Evolutionary conservation across 768 basidiomycete genomes (phyloP), one percentile per base, ranked within the genome.

Genomic region (Mycena alexandri): DNA sequence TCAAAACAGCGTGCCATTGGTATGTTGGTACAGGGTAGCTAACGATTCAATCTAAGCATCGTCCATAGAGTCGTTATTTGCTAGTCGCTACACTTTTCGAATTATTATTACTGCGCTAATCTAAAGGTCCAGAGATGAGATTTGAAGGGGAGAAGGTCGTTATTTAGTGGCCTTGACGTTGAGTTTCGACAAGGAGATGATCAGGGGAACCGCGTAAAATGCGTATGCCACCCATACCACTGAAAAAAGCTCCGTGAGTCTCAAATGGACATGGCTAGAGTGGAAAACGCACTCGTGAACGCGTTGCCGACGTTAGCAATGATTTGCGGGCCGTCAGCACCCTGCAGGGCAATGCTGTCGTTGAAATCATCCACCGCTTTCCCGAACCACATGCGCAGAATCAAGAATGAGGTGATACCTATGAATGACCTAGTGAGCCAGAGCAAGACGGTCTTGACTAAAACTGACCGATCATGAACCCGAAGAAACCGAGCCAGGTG

Each of bases 351-450:
- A 57, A 94, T 88, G 57, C 82, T 87, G 48, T 79, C 74, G 75
- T 94, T 94, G 79, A 94, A 94, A 73, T 93, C 92, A 58, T 89
- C 85, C 0, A 90, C 87, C 2, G 92, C 88, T 77, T 93, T 93
- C 21, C 89, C 91, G 68, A 93, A 93, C 87, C 90, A 93, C 86
- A 94, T 91, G 67, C 91, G 87, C 59, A 91, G 79, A 65, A 94
- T 83, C 21, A 93, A 81, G 79, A 92, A 91, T 11, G 90, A 82
- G 3, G 87, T 88, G 64, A 92, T 76, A 16, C 92, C 92, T 93
- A 6, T 29, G 38, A 38, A 10, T 2, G 60, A n/a, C 9, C 21
- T 9, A 17, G 48, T 41, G 17, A 36, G 53, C 38, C 11, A 38
- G 53, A 36, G 56, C 9, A 46, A 63, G 43, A 38, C 68, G 17